Evolutionary conservation across 1,284 basidiomycete genomes (phyloP).

Genomic region (Trichosporon sp.): DNA sequence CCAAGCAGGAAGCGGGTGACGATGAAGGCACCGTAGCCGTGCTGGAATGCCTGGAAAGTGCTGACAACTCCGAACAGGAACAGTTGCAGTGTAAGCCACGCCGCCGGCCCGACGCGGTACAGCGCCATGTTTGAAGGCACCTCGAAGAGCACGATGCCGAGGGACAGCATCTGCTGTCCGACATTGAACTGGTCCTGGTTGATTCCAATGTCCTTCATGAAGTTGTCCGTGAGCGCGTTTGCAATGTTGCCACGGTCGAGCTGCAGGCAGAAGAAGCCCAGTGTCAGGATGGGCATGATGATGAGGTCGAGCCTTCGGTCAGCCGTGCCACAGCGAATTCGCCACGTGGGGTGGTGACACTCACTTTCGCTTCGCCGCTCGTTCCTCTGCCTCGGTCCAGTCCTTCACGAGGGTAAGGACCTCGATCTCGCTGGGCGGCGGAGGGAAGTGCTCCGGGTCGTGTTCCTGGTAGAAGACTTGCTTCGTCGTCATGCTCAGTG

Average conservation of each 20-base stretch:
- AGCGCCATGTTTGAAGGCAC: constrained; percentile 31
- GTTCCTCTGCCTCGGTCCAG: constrained; percentile 16
- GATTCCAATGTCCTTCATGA: constrained; percentile 33
- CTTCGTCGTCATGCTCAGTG: neutral
- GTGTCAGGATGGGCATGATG: constrained; percentile 31
- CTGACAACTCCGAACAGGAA: constrained; percentile 31
- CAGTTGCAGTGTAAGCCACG: constrained; percentile 28
- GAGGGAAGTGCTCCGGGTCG: constrained; percentile 7
- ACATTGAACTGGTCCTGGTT: constrained; percentile 35
- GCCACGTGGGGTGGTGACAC: constrained; percentile 12
- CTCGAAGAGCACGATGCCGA: constrained; percentile 37
- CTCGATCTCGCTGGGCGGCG: neutral
- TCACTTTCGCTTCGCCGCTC: constrained; percentile 26
- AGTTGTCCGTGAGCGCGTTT: constrained; percentile 30
- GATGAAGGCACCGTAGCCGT: constrained; percentile 29
- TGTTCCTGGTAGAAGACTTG: neutral
- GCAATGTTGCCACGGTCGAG: constrained; percentile 26
- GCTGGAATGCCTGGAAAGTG: constrained; percentile 34
- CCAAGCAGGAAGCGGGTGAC: constrained; percentile 31
- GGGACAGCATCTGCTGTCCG: constrained; percentile 33
- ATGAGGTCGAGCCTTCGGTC: constrained; percentile 26
- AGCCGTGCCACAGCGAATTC: neutral
- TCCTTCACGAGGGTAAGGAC: constrained; percentile 7
- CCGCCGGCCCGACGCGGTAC: constrained; percentile 22
- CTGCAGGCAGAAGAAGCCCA: constrained; percentile 34